These are phyloP conservation scores for Chrysophaeum taylorii DNA, from an alignment of 352 stramenopile species.

Conservation along the genomic window DNA sequence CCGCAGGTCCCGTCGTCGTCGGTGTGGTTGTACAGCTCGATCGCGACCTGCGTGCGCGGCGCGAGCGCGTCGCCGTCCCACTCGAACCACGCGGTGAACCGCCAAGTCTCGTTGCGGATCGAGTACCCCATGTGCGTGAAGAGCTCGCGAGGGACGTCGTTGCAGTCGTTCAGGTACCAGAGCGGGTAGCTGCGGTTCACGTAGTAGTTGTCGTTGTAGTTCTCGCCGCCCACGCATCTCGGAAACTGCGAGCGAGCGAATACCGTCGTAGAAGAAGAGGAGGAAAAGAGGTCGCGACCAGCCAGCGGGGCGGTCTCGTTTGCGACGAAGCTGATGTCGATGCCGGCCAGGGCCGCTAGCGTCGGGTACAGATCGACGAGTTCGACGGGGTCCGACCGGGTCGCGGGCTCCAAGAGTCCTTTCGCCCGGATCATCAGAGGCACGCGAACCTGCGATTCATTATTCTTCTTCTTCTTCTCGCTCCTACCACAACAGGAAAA, in stretches of 20 bases:
- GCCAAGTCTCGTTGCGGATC: conserved; percentile 7
- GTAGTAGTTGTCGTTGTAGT: neutral
- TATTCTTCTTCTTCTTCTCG: no score
- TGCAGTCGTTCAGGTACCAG: conserved; percentile 21
- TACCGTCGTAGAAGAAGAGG: neutral
- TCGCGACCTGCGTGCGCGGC: neutral
- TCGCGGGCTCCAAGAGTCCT: conserved; percentile 10
- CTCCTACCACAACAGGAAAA: no score
- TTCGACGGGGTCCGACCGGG: conserved; percentile 6
- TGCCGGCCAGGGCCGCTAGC: conserved; percentile 12
- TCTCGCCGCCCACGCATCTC: neutral
- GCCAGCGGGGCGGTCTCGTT: neutral
- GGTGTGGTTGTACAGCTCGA: conserved; percentile 18
- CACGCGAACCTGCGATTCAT: no score
- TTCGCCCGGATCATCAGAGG: conserved; percentile 18
- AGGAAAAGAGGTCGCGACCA: neutral
- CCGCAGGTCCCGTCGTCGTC: conserved; percentile 7
- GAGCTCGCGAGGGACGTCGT: neutral
- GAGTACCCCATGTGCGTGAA: conserved; percentile 23
- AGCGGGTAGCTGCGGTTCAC: neutral
- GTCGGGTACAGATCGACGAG: conserved; percentile 23
- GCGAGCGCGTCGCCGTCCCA: neutral
- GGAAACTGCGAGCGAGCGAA: conserved; percentile 7
- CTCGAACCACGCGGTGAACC: conserved; percentile 19
- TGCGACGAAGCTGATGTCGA: neutral